Conservation (phyloP, 75 land plant genomes). For the Cunninghamia lanceolata region DNA sequence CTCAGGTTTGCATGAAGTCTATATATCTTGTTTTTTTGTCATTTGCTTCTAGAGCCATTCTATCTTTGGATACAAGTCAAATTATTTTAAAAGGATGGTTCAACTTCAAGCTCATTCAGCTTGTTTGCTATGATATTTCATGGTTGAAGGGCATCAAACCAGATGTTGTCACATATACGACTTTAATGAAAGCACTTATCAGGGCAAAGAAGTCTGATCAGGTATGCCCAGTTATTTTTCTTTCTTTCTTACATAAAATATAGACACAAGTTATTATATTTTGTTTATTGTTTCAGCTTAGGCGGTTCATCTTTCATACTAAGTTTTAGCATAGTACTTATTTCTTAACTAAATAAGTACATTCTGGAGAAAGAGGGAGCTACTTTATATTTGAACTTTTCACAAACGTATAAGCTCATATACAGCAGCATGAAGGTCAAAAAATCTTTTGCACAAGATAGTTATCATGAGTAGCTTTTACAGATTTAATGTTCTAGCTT, state of each 20-base stretch:
- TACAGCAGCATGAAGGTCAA: neutral
- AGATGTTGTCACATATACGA: constrained; percentile 94
- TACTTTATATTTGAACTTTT: neutral
- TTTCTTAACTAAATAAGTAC: neutral
- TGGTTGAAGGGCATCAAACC: constrained; percentile 72
- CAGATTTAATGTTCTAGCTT: neutral
- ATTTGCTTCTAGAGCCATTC: neutral
- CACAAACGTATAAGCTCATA: neutral
- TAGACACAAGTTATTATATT: neutral
- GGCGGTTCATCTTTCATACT: neutral
- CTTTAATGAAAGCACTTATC: constrained; percentile 93
- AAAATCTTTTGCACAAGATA: neutral
- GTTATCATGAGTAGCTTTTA: neutral
- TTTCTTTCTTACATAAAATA: neutral
- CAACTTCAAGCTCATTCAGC: neutral
- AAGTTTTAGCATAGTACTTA: neutral
- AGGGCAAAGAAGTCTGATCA: constrained; percentile 74
- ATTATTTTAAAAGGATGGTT: neutral
- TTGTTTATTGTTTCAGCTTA: neutral
- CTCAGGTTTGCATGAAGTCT: neutral
- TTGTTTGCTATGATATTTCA: constrained; percentile 11
- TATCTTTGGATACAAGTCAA: neutral
- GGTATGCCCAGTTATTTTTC: constrained; percentile 31
- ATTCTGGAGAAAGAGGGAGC: neutral
- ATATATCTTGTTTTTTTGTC: neutral